Conservation (phyloP, 345 rosid genomes). For the Salix suchowensis region DNA sequence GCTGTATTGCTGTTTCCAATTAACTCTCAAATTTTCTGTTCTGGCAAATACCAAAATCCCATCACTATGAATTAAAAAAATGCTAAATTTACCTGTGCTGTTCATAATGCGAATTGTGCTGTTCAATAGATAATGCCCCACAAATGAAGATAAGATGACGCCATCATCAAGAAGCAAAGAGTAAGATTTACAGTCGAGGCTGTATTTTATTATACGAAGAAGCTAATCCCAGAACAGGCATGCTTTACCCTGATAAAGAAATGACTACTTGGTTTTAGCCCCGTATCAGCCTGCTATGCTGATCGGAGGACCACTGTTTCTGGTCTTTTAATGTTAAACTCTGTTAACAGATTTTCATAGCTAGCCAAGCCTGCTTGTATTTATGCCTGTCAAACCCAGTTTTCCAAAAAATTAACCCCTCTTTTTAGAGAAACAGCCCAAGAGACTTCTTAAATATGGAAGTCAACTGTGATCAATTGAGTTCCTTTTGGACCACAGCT, state of each 20-base stretch:
- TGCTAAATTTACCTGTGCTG: not conserved
- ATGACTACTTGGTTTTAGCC: not conserved
- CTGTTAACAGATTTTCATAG: not conserved
- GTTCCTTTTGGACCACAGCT: no score
- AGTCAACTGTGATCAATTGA: no score
- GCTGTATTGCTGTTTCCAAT: not conserved
- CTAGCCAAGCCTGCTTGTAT: no score
- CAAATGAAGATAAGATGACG: not conserved
- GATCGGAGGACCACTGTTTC: not conserved
- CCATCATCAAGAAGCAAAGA: not conserved
- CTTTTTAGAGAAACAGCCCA: no score
- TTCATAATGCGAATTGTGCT: not conserved
- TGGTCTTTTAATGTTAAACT: not conserved
- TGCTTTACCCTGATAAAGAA: not conserved
- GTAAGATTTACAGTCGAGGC: not conserved
- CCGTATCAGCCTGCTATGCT: not conserved
- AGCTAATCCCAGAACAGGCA: not conserved
- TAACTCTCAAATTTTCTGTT: not conserved
- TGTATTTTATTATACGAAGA: not conserved
- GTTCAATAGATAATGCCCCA: not conserved
- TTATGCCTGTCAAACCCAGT: no score
- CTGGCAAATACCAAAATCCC: no score
- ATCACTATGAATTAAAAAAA: not conserved
- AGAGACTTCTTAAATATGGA: no score
- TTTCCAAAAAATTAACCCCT: no score